Evolutionary conservation across 2,329 filamentous ascomycete species (phyloP).

Genomic region (Diaporthe citriasiana): DNA sequence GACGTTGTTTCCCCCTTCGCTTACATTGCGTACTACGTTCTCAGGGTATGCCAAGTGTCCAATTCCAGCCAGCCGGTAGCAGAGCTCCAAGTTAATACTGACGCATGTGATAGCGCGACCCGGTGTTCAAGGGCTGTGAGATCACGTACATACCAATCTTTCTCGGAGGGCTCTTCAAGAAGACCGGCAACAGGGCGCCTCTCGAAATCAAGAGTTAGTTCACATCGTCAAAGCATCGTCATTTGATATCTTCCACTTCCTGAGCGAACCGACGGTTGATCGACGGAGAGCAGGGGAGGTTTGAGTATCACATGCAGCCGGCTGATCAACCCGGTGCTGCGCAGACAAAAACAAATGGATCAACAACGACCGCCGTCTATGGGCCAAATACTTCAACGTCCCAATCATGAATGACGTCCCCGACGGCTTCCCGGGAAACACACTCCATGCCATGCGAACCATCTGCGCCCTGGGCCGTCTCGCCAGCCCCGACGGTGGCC

Average conservation of each 20-base stretch:
- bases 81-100: background rate
- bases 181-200: constrained; percentile 54
- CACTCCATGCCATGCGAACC: constrained; percentile 54
- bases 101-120: constrained; percentile 29
- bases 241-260: background rate
- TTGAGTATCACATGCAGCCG: background rate
- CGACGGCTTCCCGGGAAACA: constrained; percentile 54
- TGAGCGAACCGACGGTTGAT: background rate
- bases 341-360: constrained; percentile 57
- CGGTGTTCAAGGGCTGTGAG: constrained; percentile 41
- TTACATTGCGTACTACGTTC: constrained; percentile 55
- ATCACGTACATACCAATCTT: constrained; percentile 56
- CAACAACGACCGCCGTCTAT: constrained; percentile 51
- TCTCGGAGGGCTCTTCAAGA: constrained; percentile 55
- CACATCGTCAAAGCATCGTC: background rate
- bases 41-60: constrained; percentile 51
- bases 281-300: background rate
- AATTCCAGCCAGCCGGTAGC: background rate
- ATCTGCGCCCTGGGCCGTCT: constrained; percentile 48
- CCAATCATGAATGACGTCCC: constrained; percentile 52
- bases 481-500: constrained; percentile 43
- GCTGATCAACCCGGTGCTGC: background rate
- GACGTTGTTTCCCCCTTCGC: constrained; percentile 58
- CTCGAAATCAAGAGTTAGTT: constrained; percentile 55
- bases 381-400: constrained; percentile 52